Percentiles rank a stretch among this genome's conserved stretches.
These are phyloP conservation scores for Salix suchowensis DNA, from an alignment of 345 rosid genomes.

Conservation along the genomic window DNA sequence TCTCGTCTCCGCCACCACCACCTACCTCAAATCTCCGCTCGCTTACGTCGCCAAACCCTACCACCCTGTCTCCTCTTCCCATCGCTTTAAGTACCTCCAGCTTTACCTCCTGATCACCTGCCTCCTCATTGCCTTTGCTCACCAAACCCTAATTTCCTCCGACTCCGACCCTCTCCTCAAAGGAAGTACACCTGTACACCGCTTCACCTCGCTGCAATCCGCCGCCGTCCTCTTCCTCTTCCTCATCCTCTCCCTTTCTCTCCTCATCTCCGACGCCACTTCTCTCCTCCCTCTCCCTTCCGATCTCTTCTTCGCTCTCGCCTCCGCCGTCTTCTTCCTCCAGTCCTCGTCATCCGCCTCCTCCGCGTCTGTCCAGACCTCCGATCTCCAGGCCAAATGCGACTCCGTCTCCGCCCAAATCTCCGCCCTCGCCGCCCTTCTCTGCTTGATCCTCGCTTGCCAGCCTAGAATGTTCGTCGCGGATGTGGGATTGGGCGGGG, in stretches of 20 bases:
- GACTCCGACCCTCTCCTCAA: constrained; percentile 78
- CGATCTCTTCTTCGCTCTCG: constrained; percentile 80
- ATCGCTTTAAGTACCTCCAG: constrained; percentile 49
- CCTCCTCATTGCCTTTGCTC: constrained; percentile 59
- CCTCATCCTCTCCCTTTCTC: constrained; percentile 53
- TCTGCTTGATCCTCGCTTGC: constrained; percentile 66
- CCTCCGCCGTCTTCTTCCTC: constrained; percentile 70
- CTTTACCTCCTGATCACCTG: constrained; percentile 50
- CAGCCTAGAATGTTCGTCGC: constrained; percentile 61
- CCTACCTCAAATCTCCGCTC: constrained; percentile 61
- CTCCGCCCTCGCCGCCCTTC: constrained; percentile 55
- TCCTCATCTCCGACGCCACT: constrained; percentile 60
- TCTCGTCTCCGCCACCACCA: constrained; percentile 58
- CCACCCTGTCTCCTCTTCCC: constrained; percentile 39
- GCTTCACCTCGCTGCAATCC: constrained; percentile 70
- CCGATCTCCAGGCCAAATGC: constrained; percentile 81
- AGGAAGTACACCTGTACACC: constrained; percentile 83
- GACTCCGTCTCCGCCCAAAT: constrained; percentile 60
- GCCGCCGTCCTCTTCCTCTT: constrained; percentile 82
- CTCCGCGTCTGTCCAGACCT: constrained; percentile 65
- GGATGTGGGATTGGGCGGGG: constrained; percentile 60
- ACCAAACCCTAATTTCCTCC: constrained; percentile 61
- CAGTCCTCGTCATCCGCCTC: constrained; percentile 55
- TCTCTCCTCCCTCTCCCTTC: constrained; percentile 60
- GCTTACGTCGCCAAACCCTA: constrained; percentile 75